Percentiles rank a stretch among this genome's conserved stretches.
Evolutionary conservation across 2,329 filamentous ascomycete genomes (phyloP).

Genomic region (Akanthomyces muscarius): DNA sequence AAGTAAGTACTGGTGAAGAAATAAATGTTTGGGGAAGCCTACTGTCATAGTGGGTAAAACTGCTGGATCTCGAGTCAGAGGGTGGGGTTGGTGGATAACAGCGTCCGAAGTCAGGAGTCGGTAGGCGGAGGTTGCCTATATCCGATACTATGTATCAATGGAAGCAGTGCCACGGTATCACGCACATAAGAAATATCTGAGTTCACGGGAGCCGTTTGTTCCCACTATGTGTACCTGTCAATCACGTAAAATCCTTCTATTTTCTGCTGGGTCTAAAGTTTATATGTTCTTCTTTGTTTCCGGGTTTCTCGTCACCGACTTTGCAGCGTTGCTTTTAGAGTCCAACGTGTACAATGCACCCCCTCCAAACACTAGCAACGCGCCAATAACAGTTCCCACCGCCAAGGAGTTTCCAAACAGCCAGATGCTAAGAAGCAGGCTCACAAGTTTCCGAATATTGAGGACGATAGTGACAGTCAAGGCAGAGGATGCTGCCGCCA

Average conservation of each 20-base stretch:
- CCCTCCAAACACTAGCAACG: slow-evolving; percentile 80
- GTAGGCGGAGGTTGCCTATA: slow-evolving; percentile 27
- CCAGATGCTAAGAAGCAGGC: slow-evolving; percentile 86
- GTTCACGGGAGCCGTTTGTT: background rate
- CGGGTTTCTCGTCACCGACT: background rate
- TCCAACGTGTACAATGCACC: slow-evolving; percentile 90
- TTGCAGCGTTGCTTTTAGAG: slow-evolving; percentile 29
- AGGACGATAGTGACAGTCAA: slow-evolving; percentile 95
- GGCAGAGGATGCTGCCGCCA: slow-evolving; percentile 83
- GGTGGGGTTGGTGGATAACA: slow-evolving; percentile 14
- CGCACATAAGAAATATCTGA: background rate
- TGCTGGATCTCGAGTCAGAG: slow-evolving; percentile 5
- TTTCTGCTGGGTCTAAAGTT: background rate
- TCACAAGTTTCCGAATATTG: slow-evolving; percentile 91
- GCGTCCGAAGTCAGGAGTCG: background rate
- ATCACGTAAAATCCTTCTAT: background rate
- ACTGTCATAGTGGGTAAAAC: background rate
- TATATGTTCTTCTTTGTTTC: slow-evolving; percentile 5
- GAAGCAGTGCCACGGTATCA: slow-evolving; percentile 1
- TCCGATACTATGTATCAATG: slow-evolving; percentile 23
- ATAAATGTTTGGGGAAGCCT: background rate
- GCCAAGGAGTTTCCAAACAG: slow-evolving; percentile 85
- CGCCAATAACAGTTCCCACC: slow-evolving; percentile 72
- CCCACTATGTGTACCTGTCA: background rate
- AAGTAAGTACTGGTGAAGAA: slow-evolving; percentile 7